Evolutionary conservation across 2,329 filamentous ascomycete genomes (phyloP), one percentile per base, ranked within the genome.

Genomic region (Pochonia chlamydosporia): DNA sequence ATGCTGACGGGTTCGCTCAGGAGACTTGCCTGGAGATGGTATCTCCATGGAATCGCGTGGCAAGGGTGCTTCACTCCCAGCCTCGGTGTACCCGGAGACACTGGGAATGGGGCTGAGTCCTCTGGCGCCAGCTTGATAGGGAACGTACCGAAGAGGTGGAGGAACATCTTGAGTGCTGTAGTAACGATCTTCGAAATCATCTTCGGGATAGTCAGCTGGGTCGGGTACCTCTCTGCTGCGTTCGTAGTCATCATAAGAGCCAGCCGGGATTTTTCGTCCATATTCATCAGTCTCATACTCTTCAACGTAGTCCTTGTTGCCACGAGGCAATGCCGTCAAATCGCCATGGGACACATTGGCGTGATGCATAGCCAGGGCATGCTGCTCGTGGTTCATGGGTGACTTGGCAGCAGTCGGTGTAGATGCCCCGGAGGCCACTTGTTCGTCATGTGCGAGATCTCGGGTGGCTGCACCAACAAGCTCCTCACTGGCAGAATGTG

Each of bases 81-180:
- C 81, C 57, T 90, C 83, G 4, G 81, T 85, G 58, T 90, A 92
- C 52, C 91, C 93, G 10, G 89, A 92, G 14, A 96, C 88, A 58
- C 91, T 96, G 56, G 93, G 91, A 50, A 95, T 91, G 1, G 92
- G 92, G 61, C 91, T 96, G 42, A 95, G 69, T 10, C 83, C 85
- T 36, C 87, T 84, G 44, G 81, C 77, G 55, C 85, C 81, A 10
- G 81, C 76, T 56, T 84, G 78, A 52, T 87, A 84, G 1, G 84
- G 79, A n/a, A 83, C 74, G 55, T 85, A 86, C 54, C 79, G 79
- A 24, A 83, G 65, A 14, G 79, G 81, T 3, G 79, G 77, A 2
- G 81, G 81, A 3, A 85, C 81, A 51, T 84, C 79, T 55, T 84
- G 81, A 3, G 73, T 74, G 54, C 69, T 74, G 56, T 79, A 81